Conservation (phyloP, 176 grass and related monocot species). For the Zizania latifolia region DNA sequence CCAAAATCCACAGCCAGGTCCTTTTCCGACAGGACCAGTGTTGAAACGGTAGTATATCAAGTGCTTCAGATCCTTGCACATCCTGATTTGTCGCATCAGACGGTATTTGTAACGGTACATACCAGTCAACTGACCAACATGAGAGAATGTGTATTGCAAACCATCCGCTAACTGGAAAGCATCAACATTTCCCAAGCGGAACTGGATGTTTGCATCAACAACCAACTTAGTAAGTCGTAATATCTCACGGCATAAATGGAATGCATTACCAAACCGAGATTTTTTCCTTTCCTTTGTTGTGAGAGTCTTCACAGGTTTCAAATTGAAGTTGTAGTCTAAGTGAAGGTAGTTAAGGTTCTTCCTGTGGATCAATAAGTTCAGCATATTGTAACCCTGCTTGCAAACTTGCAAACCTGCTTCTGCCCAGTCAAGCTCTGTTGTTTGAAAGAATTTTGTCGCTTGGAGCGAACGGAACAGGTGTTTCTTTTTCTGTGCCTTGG, state of each 20-base stretch:
- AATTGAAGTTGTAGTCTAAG: conserved; percentile 96
- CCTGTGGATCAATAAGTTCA: conserved; percentile 95
- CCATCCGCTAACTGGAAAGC: conserved; percentile 97
- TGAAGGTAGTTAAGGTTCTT: conserved; percentile 99
- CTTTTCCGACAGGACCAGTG: conserved; percentile 96
- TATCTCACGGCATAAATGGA: conserved; percentile 96
- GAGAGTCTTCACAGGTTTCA: conserved; percentile 97
- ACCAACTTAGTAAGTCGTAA: conserved; percentile 93
- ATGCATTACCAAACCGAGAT: conserved; percentile 99
- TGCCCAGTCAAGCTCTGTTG: conserved; percentile 95
- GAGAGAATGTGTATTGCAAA: conserved; percentile 95
- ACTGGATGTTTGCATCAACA: conserved; percentile 97
- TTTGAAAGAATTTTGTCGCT: conserved; percentile 96
- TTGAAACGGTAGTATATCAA: conserved; percentile 99
- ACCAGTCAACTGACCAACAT: conserved; percentile 97
- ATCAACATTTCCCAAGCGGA: conserved; percentile 93
- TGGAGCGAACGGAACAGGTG: conserved; percentile 92
- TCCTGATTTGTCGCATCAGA: conserved; percentile 92
- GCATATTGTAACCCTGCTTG: conserved; percentile 99
- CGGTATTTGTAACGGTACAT: conserved; percentile 99
- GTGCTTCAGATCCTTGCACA: conserved; percentile 99
- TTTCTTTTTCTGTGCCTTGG: conserved; percentile 96
- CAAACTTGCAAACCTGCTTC: conserved; percentile 97
- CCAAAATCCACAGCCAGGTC: conserved; percentile 98
- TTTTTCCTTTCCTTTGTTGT: conserved; percentile 98